Base-by-base conservation (phyloP, 441 rosid species). In the Adansonia grandidieri region DNA sequence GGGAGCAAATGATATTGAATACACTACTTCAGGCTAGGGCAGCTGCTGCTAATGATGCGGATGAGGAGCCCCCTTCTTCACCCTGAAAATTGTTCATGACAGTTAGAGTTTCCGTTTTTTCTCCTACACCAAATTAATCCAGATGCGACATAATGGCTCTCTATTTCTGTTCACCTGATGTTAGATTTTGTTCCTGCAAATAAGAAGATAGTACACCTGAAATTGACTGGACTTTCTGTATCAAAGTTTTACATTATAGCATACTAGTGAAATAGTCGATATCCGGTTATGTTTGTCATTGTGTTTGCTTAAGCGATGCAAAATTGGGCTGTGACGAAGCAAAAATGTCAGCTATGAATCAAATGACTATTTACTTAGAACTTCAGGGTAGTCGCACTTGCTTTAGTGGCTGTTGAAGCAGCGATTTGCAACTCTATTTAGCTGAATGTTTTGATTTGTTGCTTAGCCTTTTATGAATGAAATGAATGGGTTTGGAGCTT, bases 1-100 rank as follows among this genome's bases (percentile, higher is more conserved):
- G 87, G 85, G 83, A 82, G 63, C 85, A 84, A 45, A 80, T 84
- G 58, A 53, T 83, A 51, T 53, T 79, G 48, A 76, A 78, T 19
- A 65, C 79, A 19, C 66, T 77, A 57, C 81, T 75, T 10, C 75
- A 83, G 6, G 28, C 42, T 42, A 71, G 72, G 6, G 75, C 75
- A 72, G 80, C 44, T 20, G 28, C 9, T 61, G 84, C 71, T 10
- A 71, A 79, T 22, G 79, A 45, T 4, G 50, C 75, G 3, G 79
- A 84, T 24, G 74, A 71, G 0, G 15, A n/a, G 10, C 75, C 62
- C 45, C 57, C 28, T 32, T 47, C 58, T 11, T 17, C 24, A 44
- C 15, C 62, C n/a, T n/a, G 15, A 72, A 57, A 54, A 42, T 24
- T 2, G 19, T 17, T 54, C 6, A 24, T 15, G 47, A 22, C 19